Evolutionary conservation across 306 rosid genomes (phyloP).

Genomic region (Pyrus bretschneideri): DNA sequence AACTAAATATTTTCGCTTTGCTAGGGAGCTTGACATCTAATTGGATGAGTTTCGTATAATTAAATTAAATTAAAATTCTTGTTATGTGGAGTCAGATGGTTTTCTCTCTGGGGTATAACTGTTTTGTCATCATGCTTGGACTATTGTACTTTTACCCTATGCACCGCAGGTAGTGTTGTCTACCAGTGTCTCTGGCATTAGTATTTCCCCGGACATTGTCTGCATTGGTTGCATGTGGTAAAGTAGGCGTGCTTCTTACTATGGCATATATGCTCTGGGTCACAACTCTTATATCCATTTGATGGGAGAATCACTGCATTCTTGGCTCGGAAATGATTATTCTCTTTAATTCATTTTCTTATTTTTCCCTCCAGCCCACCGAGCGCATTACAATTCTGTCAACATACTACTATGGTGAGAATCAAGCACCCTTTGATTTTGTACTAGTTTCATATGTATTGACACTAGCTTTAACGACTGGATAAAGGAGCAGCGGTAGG

Average conservation of each 20-base stretch:
- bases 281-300: background rate
- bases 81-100: background rate
- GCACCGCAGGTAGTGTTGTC: background rate
- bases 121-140: background rate
- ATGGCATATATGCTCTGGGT: background rate
- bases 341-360: background rate
- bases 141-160: background rate
- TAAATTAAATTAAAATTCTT: background rate
- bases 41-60: background rate
- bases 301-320: slow-evolving; percentile 1
- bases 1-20: background rate
- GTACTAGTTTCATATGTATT: background rate
- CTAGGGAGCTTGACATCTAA: background rate
- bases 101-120: background rate
- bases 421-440: slow-evolving; percentile 4
- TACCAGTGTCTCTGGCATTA: background rate
- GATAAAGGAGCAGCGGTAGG: background rate
- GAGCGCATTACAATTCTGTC: slow-evolving; percentile 83
- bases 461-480: background rate
- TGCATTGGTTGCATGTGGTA: background rate
- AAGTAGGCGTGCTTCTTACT: background rate
- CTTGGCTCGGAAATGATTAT: background rate
- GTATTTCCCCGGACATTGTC: background rate
- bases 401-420: slow-evolving; percentile 84
- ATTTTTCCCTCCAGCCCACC: slow-evolving; percentile 52